phyloP scores from a whole-genome alignment of 108 stramenopile genomes.

The Seminavis robusta region DNA sequence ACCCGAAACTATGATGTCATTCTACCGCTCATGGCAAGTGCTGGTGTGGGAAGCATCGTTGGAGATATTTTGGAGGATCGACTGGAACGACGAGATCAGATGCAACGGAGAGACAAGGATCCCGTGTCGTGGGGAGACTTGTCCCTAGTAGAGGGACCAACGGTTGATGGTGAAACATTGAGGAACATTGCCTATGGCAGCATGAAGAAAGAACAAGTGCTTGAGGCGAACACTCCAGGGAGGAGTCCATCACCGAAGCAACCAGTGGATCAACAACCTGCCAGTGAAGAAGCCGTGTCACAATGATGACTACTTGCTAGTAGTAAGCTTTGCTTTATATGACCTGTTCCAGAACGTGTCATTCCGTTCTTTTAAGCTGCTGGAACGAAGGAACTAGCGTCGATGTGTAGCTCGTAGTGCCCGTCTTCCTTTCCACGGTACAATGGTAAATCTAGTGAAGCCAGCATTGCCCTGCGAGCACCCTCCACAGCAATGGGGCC shows the following conservation, averaged over 20 bases:
- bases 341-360: too few relatives aligned
- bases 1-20: slow-evolving; percentile 91
- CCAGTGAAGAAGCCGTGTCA: too few relatives aligned
- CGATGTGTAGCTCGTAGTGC: slow-evolving; percentile 61
- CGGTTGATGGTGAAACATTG: too few relatives aligned
- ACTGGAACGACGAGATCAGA: slow-evolving; percentile 12
- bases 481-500: slow-evolving; percentile 64
- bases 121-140: slow-evolving; percentile 31
- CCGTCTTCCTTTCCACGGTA: slow-evolving; percentile 43
- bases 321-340: too few relatives aligned
- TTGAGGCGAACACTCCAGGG: too few relatives aligned
- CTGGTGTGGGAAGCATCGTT: slow-evolving; percentile 53
- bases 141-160: slow-evolving; percentile 1
- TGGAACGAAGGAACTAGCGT: slow-evolving; percentile 49
- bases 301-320: too few relatives aligned
- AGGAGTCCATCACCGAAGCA: too few relatives aligned
- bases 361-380: too few relatives aligned
- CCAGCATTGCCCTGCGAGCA: slow-evolving; percentile 46
- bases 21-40: slow-evolving; percentile 75
- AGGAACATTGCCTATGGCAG: too few relatives aligned
- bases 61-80: slow-evolving; percentile 43
- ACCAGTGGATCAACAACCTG: too few relatives aligned
- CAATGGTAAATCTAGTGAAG: slow-evolving; percentile 58
- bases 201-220: too few relatives aligned
- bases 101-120: slow-evolving; percentile 23